Percentiles rank a stretch among this genome's conserved stretches.
These are phyloP conservation scores for Cladophialophora yegresii DNA, from an alignment of 2,329 filamentous ascomycete species.

Conservation along the genomic window DNA sequence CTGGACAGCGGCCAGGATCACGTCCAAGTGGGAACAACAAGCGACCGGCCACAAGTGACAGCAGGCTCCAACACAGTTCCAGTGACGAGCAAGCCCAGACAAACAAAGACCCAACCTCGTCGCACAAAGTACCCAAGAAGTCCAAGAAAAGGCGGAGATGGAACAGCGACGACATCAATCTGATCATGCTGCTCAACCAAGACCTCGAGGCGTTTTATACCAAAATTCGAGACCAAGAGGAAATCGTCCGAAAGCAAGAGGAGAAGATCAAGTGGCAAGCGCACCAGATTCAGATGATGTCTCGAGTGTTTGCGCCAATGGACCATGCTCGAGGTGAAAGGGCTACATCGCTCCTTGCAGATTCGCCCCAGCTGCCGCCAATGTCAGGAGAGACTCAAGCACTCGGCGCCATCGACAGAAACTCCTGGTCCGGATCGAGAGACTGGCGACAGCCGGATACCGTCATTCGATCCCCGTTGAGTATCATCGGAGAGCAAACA, in stretches of 20 bases:
- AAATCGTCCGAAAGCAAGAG: slow-evolving; percentile 22
- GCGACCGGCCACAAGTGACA: slow-evolving; percentile 16
- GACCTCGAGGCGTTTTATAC: slow-evolving; percentile 27
- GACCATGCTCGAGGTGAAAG: slow-evolving; percentile 18
- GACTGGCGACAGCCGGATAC: slow-evolving; percentile 4
- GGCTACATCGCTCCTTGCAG: slow-evolving; percentile 6
- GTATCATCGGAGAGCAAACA: background rate
- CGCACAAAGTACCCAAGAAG: slow-evolving; percentile 1
- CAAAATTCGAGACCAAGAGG: slow-evolving; percentile 28
- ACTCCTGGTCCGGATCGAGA: background rate
- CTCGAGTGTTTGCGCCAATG: slow-evolving; percentile 27
- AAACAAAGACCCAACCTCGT: background rate
- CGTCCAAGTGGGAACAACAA: slow-evolving; percentile 8
- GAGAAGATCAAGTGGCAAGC: slow-evolving; percentile 27
- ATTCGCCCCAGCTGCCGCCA: slow-evolving; percentile 8
- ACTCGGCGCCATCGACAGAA: background rate
- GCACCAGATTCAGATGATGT: slow-evolving; percentile 30
- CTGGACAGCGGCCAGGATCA: background rate
- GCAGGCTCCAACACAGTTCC: slow-evolving; percentile 13
- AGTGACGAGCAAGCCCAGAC: slow-evolving; percentile 19
- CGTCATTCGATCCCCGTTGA: background rate
- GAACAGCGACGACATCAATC: slow-evolving; percentile 30
- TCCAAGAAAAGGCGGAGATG: slow-evolving; percentile 26
- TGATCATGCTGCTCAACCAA: slow-evolving; percentile 23
- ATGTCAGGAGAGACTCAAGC: slow-evolving; percentile 4